These are phyloP conservation scores for Avena sativa DNA, from an alignment of 176 grass and related monocot species.

Conservation along the genomic window DNA sequence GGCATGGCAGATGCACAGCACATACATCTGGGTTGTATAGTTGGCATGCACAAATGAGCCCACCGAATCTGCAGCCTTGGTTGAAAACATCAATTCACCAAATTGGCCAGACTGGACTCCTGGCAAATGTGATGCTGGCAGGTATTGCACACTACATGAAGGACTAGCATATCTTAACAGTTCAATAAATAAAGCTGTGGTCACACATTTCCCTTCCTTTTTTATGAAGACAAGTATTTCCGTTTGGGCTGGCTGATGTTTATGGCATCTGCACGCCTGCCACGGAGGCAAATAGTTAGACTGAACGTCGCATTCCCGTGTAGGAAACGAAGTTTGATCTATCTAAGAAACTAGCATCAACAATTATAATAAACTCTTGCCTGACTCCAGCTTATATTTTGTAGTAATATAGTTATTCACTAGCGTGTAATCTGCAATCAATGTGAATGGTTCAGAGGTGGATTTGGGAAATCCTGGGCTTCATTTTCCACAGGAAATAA, in stretches of 20 bases:
- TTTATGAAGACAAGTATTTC: neutral
- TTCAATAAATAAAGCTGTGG: constrained; percentile 8
- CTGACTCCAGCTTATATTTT: neutral
- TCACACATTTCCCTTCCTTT: constrained; percentile 12
- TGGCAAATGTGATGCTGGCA: neutral
- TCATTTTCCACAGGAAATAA: neutral
- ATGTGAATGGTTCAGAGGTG: neutral
- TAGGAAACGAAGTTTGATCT: neutral
- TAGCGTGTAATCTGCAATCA: neutral
- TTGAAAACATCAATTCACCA: neutral
- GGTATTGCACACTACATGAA: neutral
- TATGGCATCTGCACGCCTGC: neutral
- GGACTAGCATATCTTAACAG: neutral
- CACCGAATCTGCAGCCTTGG: neutral
- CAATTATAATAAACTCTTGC: neutral
- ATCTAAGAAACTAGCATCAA: neutral
- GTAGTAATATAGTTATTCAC: neutral
- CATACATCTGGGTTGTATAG: constrained; percentile 15
- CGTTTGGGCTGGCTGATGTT: neutral
- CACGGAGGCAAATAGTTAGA: constrained; percentile 13
- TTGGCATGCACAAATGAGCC: neutral
- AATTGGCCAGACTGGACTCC: constrained; percentile 31
- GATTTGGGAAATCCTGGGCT: neutral
- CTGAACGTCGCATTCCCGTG: constrained; percentile 25
- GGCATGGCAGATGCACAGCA: neutral